Evolutionary conservation across 192 early-diverging fungal species (phyloP), one percentile per base, ranked within the genome.

Genomic region (Chytriomyces confervae): DNA sequence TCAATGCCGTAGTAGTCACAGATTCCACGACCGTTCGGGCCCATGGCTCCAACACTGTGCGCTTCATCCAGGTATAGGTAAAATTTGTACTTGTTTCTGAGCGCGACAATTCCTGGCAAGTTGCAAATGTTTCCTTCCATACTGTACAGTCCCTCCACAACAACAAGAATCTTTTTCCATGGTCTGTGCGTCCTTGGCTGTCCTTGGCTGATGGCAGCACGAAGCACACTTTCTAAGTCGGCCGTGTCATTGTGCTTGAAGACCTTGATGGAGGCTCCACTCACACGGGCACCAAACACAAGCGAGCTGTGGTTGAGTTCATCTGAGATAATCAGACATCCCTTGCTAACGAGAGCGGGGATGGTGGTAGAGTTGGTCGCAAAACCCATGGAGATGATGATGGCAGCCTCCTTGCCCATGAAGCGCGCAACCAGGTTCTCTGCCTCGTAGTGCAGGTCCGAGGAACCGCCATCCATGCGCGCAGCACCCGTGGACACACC

Each of bases 91-190:
- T 93, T 91, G 81, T 90, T 91, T 77, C 94, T 95, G 77, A 99
- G 85, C 50, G 89, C 95, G 43, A 97, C 83, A 66, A 98, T 91
- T 70, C 93, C 92, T 47, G 95, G 96, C 51, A 98, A 82, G 69
- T 92, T 91, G 81, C 91, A 91, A 84, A 96, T 93, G 77, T 91
- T 92, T 51, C 97, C 97, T 81, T 99, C 97, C 97, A 99, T 99
- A 18, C 95, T 96, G 85, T 96, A 99, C 36, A 99, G 86, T 48
- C 96, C 96, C 78, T 99, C 96, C 29, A 99, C 95, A 24, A 99
- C 90, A 4, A 99, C 89, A 75, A 99, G 81, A 81, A 99, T 99
- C 86, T 99, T 99, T 85, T 97, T 97, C 97, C 97, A 99, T 11
- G 96, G 97, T 36, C 97, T 91, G 81, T 98, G 96, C 7, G 96